phyloP scores from a whole-genome alignment of 169 alveolate genomes.

The Plasmodium gaboni region DNA sequence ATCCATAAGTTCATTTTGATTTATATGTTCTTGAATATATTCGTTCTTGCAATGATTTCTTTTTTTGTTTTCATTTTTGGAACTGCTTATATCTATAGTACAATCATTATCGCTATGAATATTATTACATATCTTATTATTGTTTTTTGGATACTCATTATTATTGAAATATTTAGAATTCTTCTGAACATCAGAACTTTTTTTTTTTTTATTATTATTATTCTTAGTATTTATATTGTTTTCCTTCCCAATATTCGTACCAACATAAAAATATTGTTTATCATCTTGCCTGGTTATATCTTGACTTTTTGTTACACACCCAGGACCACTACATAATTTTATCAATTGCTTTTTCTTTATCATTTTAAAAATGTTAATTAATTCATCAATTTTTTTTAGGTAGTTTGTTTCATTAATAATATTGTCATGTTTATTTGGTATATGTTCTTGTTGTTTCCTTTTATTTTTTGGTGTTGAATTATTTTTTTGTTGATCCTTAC shows the following conservation, averaged over 20 bases:
- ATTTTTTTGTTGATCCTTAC: too few relatives aligned
- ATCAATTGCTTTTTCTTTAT: conserved; percentile 35
- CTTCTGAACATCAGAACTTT: not conserved
- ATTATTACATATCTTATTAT: not conserved
- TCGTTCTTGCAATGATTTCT: not conserved
- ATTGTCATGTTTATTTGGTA: not conserved
- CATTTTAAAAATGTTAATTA: conserved; percentile 6
- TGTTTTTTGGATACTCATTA: not conserved
- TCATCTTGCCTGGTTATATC: conserved; percentile 61
- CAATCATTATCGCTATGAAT: not conserved
- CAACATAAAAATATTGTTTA: conserved; percentile 9
- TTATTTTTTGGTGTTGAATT: not conserved
- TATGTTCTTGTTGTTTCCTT: not conserved
- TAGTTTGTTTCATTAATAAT: conserved; percentile 6
- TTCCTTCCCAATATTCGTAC: not conserved
- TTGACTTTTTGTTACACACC: conserved; percentile 77
- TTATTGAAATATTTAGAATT: not conserved
- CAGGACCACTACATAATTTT: conserved; percentile 78
- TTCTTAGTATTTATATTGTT: not conserved
- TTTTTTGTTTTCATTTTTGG: not conserved
- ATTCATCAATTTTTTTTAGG: conserved; percentile 6
- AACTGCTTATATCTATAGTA: not conserved
- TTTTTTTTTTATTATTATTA: not conserved
- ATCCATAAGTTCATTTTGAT: too few relatives aligned
- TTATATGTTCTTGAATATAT: too few relatives aligned